phyloP scores from a whole-genome alignment of 768 basidiomycete genomes.

The Paxillus involutus region DNA sequence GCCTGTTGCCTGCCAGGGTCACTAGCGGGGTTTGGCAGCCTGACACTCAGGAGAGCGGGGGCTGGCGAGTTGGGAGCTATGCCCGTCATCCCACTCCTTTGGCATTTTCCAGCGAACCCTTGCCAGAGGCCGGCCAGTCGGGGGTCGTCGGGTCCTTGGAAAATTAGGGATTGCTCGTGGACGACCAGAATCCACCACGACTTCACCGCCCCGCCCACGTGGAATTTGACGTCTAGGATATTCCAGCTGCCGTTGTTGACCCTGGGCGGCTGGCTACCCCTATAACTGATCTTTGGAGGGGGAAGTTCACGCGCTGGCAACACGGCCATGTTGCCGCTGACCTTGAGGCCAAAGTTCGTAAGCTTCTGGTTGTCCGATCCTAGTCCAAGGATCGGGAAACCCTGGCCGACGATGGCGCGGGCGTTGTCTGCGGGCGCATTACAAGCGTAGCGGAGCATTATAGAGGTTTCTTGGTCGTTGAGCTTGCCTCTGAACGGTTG shows the following conservation, averaged over 20 bases:
- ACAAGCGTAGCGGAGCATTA: slow-evolving; percentile 74
- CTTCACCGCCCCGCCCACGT: slow-evolving; percentile 46
- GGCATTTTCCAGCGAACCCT: slow-evolving; percentile 57
- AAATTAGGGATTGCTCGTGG: slow-evolving; percentile 42
- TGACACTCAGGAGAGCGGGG: slow-evolving; percentile 32
- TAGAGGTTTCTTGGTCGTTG: slow-evolving; percentile 55
- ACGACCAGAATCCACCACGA: slow-evolving; percentile 72
- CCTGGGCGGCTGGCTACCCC: slow-evolving; percentile 37
- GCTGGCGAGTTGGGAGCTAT: slow-evolving; percentile 43
- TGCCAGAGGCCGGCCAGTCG: slow-evolving; percentile 42
- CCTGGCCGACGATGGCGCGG: slow-evolving; percentile 53
- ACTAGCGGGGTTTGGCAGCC: background rate
- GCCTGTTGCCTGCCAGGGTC: slow-evolving; percentile 40
- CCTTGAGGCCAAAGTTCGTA: slow-evolving; percentile 55
- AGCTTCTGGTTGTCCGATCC: slow-evolving; percentile 38
- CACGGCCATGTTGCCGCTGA: slow-evolving; percentile 58
- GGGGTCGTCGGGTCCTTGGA: slow-evolving; percentile 35
- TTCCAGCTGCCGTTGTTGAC: slow-evolving; percentile 75
- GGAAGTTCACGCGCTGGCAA: slow-evolving; percentile 66
- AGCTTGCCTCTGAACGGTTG: slow-evolving; percentile 64
- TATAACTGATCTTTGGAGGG: slow-evolving; percentile 59
- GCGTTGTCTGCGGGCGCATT: slow-evolving; percentile 63
- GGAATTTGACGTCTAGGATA: slow-evolving; percentile 70
- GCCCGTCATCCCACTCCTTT: slow-evolving; percentile 61
- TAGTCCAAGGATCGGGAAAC: slow-evolving; percentile 58